These are phyloP conservation scores for Russula olivacea DNA, from an alignment of 768 basidiomycete species.

Conservation along the genomic window DNA sequence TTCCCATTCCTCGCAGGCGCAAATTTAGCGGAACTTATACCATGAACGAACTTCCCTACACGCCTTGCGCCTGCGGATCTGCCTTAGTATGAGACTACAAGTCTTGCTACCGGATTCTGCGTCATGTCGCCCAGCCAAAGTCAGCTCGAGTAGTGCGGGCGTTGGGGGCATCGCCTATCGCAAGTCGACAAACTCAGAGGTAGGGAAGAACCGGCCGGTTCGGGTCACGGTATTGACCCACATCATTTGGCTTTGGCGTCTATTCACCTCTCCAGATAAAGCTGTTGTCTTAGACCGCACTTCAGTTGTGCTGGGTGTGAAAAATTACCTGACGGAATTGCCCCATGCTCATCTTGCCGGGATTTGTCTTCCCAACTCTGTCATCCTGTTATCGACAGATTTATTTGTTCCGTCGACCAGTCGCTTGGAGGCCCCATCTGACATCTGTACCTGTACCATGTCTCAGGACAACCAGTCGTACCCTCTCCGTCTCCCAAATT, in stretches of 20 bases:
- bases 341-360: conserved; percentile 13
- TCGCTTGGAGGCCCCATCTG: neutral
- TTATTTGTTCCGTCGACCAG: neutral
- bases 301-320: conserved; percentile 23
- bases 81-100: neutral
- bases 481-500: conserved; percentile 24
- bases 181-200: conserved; percentile 1
- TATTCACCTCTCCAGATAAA: conserved; percentile 15
- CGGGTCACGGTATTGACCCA: conserved; percentile 3
- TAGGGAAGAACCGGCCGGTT: neutral
- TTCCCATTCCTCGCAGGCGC: neutral
- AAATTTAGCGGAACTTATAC: conserved; percentile 14
- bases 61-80: neutral
- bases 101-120: neutral
- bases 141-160: neutral
- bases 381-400: conserved; percentile 13
- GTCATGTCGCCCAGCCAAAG: neutral
- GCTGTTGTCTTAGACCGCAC: conserved; percentile 8
- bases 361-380: conserved; percentile 14
- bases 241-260: conserved; percentile 19
- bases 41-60: neutral
- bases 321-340: conserved; percentile 19
- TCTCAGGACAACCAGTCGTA: conserved; percentile 18
- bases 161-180: neutral
- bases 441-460: conserved; percentile 10